These are phyloP conservation scores for Talaromyces sp. DNA, from an alignment of 2,329 filamentous ascomycete species.

Conservation along the genomic window DNA sequence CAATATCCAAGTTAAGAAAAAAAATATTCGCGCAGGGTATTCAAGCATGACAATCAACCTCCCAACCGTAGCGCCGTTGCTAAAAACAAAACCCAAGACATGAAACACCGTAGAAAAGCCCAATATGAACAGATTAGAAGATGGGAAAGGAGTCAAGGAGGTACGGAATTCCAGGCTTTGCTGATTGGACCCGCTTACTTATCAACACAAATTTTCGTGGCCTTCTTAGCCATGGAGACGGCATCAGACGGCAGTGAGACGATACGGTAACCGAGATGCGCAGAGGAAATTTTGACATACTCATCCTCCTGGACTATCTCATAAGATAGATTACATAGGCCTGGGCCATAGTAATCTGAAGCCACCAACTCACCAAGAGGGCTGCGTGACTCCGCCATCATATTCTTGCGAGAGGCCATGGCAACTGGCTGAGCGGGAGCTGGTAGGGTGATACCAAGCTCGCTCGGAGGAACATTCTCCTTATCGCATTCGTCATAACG, in stretches of 20 bases:
- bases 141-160: background rate
- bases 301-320: slow-evolving; percentile 63
- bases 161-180: background rate
- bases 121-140: background rate
- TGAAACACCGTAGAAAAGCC: background rate
- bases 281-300: background rate
- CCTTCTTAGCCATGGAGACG: background rate
- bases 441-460: slow-evolving; percentile 60
- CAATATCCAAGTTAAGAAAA: background rate
- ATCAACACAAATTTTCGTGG: background rate
- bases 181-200: background rate
- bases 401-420: slow-evolving; percentile 41
- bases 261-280: background rate
- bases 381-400: slow-evolving; percentile 60
- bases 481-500: slow-evolving; percentile 68
- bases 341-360: slow-evolving; percentile 64
- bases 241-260: background rate
- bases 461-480: slow-evolving; percentile 80
- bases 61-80: slow-evolving; percentile 14
- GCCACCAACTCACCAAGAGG: slow-evolving; percentile 66
- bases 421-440: slow-evolving; percentile 24
- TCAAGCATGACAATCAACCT: slow-evolving; percentile 12
- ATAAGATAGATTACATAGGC: slow-evolving; percentile 61
- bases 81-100: background rate
- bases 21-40: slow-evolving; percentile 17